Percentiles rank a stretch among this genome's conserved stretches.
These are phyloP conservation scores for Mycena latifolia DNA, from an alignment of 768 basidiomycete species.

Conservation along the genomic window DNA sequence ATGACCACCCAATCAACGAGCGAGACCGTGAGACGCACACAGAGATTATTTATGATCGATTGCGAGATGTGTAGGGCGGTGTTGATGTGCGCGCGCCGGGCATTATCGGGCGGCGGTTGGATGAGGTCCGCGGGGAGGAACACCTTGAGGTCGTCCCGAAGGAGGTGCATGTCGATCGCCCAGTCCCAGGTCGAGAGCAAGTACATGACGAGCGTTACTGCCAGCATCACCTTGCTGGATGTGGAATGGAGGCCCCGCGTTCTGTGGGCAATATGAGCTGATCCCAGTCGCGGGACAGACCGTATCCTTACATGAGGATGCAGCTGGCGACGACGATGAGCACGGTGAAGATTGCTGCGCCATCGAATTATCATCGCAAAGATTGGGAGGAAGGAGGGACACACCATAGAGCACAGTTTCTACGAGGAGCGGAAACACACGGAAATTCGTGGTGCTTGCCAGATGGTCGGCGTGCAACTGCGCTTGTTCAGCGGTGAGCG, in stretches of 20 bases:
- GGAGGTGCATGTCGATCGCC: constrained; percentile 21
- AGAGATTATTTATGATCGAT: constrained; percentile 22
- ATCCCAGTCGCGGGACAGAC: no score
- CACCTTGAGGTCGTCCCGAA: constrained; percentile 24
- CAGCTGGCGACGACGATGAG: constrained; percentile 5
- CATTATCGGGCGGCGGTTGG: constrained; percentile 15
- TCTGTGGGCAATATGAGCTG: neutral
- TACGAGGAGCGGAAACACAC: constrained; percentile 13
- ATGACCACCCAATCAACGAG: no score
- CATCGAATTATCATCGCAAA: neutral
- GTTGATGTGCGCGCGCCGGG: constrained; percentile 8
- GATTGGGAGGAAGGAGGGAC: neutral
- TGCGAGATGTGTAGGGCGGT: constrained; percentile 17
- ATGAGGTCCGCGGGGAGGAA: constrained; percentile 23
- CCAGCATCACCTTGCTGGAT: constrained; percentile 22
- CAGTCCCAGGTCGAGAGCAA: constrained; percentile 24
- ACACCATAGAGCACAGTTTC: constrained; percentile 23
- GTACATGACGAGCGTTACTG: constrained; percentile 20
- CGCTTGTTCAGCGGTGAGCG: constrained; percentile 8
- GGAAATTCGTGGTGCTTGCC: constrained; percentile 13
- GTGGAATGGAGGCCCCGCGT: constrained; percentile 20
- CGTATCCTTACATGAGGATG: neutral
- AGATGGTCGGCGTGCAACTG: constrained; percentile 7
- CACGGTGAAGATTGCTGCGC: constrained; percentile 2
- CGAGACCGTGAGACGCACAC: neutral